phyloP scores from a whole-genome alignment of 2,329 filamentous ascomycete species.

The Trichoderma koningiopsis region DNA sequence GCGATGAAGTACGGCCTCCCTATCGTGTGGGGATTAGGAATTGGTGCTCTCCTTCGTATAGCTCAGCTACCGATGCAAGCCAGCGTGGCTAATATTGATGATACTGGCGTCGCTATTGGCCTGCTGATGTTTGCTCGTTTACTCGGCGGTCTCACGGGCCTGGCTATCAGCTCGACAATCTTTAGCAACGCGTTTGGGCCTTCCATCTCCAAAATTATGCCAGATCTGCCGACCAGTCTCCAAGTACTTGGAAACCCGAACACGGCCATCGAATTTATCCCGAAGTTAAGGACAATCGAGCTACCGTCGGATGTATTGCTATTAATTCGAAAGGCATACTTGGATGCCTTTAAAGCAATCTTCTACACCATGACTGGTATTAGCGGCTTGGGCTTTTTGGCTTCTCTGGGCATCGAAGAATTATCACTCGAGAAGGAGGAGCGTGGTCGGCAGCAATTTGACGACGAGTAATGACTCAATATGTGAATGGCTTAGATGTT shows the following conservation, averaged over 20 bases:
- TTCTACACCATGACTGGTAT: conserved; percentile 21
- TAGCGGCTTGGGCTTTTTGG: not conserved
- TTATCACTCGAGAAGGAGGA: conserved; percentile 13
- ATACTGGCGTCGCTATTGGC: conserved; percentile 16
- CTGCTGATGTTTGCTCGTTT: conserved; percentile 11
- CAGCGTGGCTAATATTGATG: conserved; percentile 14
- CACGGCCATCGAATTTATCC: conserved; percentile 24
- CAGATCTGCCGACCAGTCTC: not conserved
- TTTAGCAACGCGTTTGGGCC: conserved; percentile 23
- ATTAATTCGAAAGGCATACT: not conserved
- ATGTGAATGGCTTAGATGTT: not conserved
- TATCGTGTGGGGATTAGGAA: conserved; percentile 35
- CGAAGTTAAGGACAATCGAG: not conserved
- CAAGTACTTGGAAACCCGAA: not conserved
- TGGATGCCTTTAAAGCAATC: conserved; percentile 12
- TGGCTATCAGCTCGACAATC: conserved; percentile 21
- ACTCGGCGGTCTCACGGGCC: conserved; percentile 21
- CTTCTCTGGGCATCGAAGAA: conserved; percentile 4
- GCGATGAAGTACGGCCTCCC: conserved; percentile 31
- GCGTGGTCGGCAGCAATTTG: conserved; percentile 8
- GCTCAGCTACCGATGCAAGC: conserved; percentile 24
- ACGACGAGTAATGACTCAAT: not conserved
- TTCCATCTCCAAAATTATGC: not conserved
- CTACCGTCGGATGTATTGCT: not conserved
- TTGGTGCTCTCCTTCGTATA: conserved; percentile 28